phyloP scores from a whole-genome alignment of 2,329 filamentous ascomycete species.

The Calonectria hongkongensis region DNA sequence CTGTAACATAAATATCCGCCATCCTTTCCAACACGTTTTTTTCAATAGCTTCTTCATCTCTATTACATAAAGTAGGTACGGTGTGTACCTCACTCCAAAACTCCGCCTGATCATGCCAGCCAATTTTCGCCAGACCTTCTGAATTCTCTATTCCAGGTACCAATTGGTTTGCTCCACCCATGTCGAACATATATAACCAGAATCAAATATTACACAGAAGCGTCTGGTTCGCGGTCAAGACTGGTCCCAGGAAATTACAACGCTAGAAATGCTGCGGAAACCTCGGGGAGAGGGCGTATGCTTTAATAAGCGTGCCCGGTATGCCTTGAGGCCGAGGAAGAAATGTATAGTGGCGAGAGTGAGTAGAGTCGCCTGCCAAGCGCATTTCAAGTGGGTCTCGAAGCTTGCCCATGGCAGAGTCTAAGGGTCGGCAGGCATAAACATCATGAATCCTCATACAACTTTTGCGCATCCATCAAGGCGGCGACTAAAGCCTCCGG shows the following conservation, averaged over 20 bases:
- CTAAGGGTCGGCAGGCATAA: conserved; percentile 41
- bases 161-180: conserved; percentile 40
- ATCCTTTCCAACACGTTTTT: conserved; percentile 25
- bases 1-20: conserved; percentile 26
- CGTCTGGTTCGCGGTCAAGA: conserved; percentile 46
- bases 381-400: conserved; percentile 35
- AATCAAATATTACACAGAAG: conserved; percentile 57
- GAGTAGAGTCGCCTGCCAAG: conserved; percentile 29
- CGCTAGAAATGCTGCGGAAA: conserved; percentile 47
- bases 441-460: conserved; percentile 55
- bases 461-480: conserved; percentile 45
- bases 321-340: conserved; percentile 38
- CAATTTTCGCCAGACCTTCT: conserved; percentile 38
- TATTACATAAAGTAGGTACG: conserved; percentile 38
- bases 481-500: conserved; percentile 42
- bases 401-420: conserved; percentile 38
- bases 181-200: conserved; percentile 53
- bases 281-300: conserved; percentile 31
- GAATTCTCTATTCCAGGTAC: conserved; percentile 44
- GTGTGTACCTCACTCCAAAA: conserved; percentile 44
- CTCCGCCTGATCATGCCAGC: conserved; percentile 41
- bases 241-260: conserved; percentile 46
- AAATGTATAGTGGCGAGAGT: conserved; percentile 31
- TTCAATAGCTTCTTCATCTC: conserved; percentile 36
- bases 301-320: conserved; percentile 8